Base-by-base conservation (phyloP, 2,329 filamentous ascomycete genomes). In the Parastagonospora nodorum region DNA sequence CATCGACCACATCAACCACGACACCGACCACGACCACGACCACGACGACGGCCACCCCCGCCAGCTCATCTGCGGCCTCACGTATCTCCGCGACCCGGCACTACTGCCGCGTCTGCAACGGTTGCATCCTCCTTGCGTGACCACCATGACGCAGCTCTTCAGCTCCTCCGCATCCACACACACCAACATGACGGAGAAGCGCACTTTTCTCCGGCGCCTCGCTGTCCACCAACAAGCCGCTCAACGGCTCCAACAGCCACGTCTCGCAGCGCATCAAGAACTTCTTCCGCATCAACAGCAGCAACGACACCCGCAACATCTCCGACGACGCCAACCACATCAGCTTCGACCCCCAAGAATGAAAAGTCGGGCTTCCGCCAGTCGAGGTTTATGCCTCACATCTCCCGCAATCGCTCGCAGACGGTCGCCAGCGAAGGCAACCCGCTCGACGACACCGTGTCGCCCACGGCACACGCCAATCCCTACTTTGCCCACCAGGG, bases 401-500 rank as follows among this genome's bases (percentile, higher is more conserved):
- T 95, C 69, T 88, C 88, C 69, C 88, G 93, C 64, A 91, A 93
- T 71, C 87, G 93, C 66, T 95, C 92, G 31, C 88, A 89, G 53
- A 97, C 93, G 24, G 90, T 95, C 49, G 90, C 90, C 61, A 96
- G 92, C 76, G 93, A 97, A 76, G 92, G 92, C 63, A 92, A 97
- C 71, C 85, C 88, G 51, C 82, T 97, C 59, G 93, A 97, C 63
- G 92, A 97, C 74, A 81, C 85, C 55, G 82, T 96, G 67, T 96
- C 92, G 69, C 94, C 94, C 24, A 97, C 92, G 4, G 93, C 92
- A 44, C 87, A 93, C 69, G 93, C 92, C 58, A 99, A 99, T 73
- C 94, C 94, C 14, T 99, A 99, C 77, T 99, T 97, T 75, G 89
- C 87, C 61, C 94, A 97, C 73, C 94, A 99, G 77, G 94, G 94